Conservation (phyloP, 345 rosid species). For the rapeseed (Brassica napus) region DNA sequence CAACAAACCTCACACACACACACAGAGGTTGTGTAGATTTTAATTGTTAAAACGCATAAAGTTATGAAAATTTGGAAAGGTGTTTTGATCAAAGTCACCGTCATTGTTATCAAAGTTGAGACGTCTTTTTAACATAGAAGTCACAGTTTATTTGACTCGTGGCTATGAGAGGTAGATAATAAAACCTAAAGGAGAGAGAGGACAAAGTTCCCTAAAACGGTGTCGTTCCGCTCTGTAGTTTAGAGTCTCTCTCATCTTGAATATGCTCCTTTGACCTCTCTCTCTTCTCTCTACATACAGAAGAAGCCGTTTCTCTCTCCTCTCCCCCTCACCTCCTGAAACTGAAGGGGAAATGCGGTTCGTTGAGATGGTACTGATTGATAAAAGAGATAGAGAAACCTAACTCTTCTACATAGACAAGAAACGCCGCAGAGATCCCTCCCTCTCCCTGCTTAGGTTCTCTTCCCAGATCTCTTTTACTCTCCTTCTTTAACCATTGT, state of each 20-base stretch:
- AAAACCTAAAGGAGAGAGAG: constrained; percentile 25
- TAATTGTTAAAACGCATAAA: constrained; percentile 3
- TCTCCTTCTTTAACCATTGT: constrained; percentile 10
- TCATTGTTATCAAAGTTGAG: constrained; percentile 24
- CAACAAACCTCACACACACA: constrained; percentile 17
- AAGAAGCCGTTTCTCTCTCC: constrained; percentile 19
- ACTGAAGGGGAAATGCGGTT: constrained; percentile 15
- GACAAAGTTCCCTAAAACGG: constrained; percentile 1
- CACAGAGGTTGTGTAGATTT: constrained; percentile 23
- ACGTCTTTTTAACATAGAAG: constrained; percentile 20
- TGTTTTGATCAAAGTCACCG: background rate
- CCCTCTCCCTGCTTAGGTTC: background rate
- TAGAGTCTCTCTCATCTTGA: constrained; percentile 26
- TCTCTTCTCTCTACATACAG: constrained; percentile 22
- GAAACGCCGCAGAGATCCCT: constrained; percentile 36
- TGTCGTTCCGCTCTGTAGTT: constrained; percentile 27
- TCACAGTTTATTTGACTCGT: constrained; percentile 25
- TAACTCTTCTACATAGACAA: background rate
- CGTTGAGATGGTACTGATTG: background rate
- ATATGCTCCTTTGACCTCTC: constrained; percentile 29
- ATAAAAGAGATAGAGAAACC: background rate
- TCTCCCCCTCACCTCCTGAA: background rate
- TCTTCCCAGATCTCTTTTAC: constrained; percentile 40
- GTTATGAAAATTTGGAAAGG: constrained; percentile 3
- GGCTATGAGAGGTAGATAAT: background rate